phyloP scores from a whole-genome alignment of 2,329 filamentous ascomycete genomes.

The Verticillium dahliae region DNA sequence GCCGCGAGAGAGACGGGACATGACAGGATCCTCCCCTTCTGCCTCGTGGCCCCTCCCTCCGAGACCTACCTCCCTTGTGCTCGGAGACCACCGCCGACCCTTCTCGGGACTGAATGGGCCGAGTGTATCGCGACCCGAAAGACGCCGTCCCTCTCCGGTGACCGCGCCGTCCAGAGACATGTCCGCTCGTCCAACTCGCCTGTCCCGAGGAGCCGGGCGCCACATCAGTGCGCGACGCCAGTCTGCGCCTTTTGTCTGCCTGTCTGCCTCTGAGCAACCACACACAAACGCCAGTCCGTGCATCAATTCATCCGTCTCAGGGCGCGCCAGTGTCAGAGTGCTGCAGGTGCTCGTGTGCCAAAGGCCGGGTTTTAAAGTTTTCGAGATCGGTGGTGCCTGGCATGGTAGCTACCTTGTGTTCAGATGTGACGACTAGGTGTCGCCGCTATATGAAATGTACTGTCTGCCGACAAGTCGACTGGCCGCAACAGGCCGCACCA shows the following conservation, averaged over 20 bases:
- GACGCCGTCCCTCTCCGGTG: not conserved
- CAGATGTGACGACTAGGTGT: not conserved
- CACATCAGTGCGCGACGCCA: not conserved
- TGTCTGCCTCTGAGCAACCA: not conserved
- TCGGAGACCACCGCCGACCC: not conserved
- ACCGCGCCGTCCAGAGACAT: not conserved
- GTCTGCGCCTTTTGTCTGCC: not conserved
- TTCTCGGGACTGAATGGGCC: not conserved
- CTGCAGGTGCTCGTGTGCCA: not conserved
- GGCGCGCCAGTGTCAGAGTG: not conserved
- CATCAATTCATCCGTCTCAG: not conserved
- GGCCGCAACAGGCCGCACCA: too few species aligned
- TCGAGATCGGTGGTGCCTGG: too few species aligned
- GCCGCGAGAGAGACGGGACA: not conserved
- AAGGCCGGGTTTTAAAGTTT: too few species aligned
- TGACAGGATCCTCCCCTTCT: not conserved
- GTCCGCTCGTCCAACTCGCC: not conserved
- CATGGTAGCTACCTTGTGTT: too few species aligned
- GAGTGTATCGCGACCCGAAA: not conserved
- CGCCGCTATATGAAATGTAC: too few species aligned
- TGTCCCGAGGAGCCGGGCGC: not conserved
- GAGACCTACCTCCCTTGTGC: too few species aligned
- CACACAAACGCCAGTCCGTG: not conserved
- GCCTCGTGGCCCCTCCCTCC: too few species aligned
- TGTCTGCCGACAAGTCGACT: too few species aligned